phyloP scores from a whole-genome alignment of 2,329 filamentous ascomycete genomes.

The Diaporthe sp. region DNA sequence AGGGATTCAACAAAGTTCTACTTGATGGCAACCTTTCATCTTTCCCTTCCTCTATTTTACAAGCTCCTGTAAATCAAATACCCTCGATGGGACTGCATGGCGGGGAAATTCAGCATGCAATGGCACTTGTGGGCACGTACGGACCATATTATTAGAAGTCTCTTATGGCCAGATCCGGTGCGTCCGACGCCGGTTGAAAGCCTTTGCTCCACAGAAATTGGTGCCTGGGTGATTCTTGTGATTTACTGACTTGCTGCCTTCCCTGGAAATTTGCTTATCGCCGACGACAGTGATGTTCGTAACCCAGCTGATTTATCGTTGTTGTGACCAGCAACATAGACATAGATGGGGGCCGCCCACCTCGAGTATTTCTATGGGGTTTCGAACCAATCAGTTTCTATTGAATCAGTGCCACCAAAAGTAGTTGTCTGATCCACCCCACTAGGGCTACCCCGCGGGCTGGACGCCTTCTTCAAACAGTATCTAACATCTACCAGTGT shows the following conservation, averaged over 20 bases:
- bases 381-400: not conserved
- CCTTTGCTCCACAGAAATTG: not conserved
- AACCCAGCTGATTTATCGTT: no score
- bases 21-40: not conserved
- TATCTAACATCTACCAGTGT: not conserved
- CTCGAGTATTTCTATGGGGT: no score
- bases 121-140: not conserved
- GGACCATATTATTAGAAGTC: conserved; percentile 24
- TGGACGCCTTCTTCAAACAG: not conserved
- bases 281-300: not conserved
- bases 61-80: conserved; percentile 1
- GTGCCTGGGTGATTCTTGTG: not conserved
- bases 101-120: not conserved
- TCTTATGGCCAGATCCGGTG: not conserved
- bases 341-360: no score
- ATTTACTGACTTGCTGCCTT: not conserved
- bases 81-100: conserved; percentile 17
- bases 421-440: not conserved
- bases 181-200: not conserved
- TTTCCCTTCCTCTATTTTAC: not conserved
- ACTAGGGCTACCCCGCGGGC: not conserved
- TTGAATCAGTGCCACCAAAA: not conserved
- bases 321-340: no score
- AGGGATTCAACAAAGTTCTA: not conserved
- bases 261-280: not conserved